Evolutionary conservation across 192 early-diverging fungal genomes (phyloP).

Genomic region (Allomyces macrogynus): DNA sequence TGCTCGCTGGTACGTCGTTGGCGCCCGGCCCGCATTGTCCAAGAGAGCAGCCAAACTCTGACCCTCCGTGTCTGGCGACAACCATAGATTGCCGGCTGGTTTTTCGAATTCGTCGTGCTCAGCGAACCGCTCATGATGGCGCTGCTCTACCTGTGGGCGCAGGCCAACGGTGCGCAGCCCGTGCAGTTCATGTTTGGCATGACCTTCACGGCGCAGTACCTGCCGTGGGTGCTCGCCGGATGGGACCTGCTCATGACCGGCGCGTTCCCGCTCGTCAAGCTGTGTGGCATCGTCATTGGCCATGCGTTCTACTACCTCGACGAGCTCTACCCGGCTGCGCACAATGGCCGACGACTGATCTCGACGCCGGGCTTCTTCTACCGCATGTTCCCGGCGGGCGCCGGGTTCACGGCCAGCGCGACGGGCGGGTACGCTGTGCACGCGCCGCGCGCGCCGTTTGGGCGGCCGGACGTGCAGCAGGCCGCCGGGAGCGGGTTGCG

Average conservation of each 20-base stretch:
- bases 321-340: constrained; percentile 37
- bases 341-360: constrained; percentile 35
- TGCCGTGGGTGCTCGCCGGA: constrained; percentile 50
- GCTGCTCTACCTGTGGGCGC: constrained; percentile 57
- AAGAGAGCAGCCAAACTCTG: background rate
- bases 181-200: constrained; percentile 59
- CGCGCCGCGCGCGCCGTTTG: background rate
- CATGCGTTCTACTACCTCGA: constrained; percentile 58
- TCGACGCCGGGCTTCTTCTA: constrained; percentile 33
- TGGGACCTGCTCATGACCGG: constrained; percentile 27
- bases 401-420: background rate
- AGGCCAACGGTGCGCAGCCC: constrained; percentile 24
- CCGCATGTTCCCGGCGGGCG: background rate
- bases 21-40: background rate
- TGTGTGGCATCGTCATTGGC: constrained; percentile 45
- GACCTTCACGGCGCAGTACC: constrained; percentile 45
- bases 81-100: constrained; percentile 9
- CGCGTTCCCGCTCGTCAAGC: constrained; percentile 20
- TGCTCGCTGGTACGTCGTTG: constrained; percentile 18
- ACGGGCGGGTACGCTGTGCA: background rate
- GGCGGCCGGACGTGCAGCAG: too few relatives aligned
- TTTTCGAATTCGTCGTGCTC: constrained; percentile 13
- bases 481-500: too few relatives aligned
- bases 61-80: constrained; percentile 1
- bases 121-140: constrained; percentile 33